Evolutionary conservation across 768 basidiomycete genomes (phyloP).

Genomic region (Clitopilus passeckerianus): DNA sequence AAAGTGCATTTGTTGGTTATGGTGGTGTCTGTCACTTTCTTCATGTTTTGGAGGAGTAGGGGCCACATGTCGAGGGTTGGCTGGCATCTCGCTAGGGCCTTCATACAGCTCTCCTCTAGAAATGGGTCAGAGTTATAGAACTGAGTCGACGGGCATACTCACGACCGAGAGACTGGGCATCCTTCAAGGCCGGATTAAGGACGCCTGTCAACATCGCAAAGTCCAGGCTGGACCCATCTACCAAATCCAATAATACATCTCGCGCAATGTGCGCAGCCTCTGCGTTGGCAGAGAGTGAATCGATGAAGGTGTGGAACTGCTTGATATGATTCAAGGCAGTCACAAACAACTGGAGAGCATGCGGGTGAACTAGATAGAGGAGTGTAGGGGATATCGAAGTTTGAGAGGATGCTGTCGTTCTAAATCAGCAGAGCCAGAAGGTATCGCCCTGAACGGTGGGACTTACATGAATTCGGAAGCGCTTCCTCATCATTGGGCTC

Average conservation of each 20-base stretch:
- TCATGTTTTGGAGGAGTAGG: slow-evolving; percentile 36
- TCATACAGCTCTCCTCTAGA: slow-evolving; percentile 45
- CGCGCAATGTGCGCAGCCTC: slow-evolving; percentile 65
- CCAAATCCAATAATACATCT: slow-evolving; percentile 54
- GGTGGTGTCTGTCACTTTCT: slow-evolving; percentile 39
- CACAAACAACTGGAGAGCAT: slow-evolving; percentile 45
- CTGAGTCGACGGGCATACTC: slow-evolving; percentile 4
- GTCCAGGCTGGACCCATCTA: slow-evolving; percentile 63
- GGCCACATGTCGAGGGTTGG: slow-evolving; percentile 43
- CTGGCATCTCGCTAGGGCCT: slow-evolving; percentile 55
- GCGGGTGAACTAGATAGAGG: slow-evolving; percentile 61
- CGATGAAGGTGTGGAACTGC: slow-evolving; percentile 49
- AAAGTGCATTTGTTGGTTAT: slow-evolving; percentile 62
- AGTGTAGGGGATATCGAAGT: slow-evolving; percentile 28
- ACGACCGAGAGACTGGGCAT: slow-evolving; percentile 19
- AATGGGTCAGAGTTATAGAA: neutral
- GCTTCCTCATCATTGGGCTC: slow-evolving; percentile 7
- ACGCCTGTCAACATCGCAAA: slow-evolving; percentile 44
- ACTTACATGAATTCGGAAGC: neutral
- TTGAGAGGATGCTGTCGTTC: neutral
- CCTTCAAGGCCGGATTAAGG: slow-evolving; percentile 33
- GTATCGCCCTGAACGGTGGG: neutral
- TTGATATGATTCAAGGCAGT: slow-evolving; percentile 52
- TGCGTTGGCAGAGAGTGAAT: slow-evolving; percentile 46
- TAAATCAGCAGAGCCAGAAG: slow-evolving; percentile 16